Conservation (phyloP, 352 stramenopile species). For the Phytophthora syringae region DNA sequence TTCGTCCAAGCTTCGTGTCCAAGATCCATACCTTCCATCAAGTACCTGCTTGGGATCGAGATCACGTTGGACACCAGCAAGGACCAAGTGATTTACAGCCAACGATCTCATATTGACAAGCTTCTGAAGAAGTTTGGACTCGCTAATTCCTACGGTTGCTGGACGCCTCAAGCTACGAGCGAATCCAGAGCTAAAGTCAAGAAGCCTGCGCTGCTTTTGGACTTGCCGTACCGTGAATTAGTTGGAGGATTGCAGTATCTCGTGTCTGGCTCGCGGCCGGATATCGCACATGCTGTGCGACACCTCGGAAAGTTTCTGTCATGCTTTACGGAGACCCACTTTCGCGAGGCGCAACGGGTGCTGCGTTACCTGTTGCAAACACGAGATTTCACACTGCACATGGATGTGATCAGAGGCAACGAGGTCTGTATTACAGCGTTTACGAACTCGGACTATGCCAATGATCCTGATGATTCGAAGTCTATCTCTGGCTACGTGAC, state of each 20-base stretch:
- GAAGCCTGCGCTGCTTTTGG: too few species aligned
- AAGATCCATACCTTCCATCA: too few species aligned
- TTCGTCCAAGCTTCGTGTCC: too few species aligned
- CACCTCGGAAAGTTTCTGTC: conserved; percentile 9
- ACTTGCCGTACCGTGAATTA: conserved; percentile 3
- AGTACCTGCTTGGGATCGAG: not conserved
- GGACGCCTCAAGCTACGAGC: not conserved
- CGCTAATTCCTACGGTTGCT: not conserved
- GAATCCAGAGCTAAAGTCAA: not conserved
- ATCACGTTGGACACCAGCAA: not conserved
- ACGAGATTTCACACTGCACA: conserved; percentile 7
- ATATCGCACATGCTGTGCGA: conserved; percentile 21
- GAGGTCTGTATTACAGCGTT: conserved; percentile 1
- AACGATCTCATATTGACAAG: not conserved
- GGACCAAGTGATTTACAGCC: not conserved
- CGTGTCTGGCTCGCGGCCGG: conserved; percentile 15
- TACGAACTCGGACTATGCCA: conserved; percentile 35
- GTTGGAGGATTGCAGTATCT: conserved; percentile 9
- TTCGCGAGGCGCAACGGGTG: not conserved
- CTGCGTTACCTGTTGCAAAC: conserved; percentile 9
- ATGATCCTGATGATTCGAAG: conserved; percentile 27
- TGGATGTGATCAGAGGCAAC: not conserved
- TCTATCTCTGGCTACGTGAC: conserved; percentile 34
- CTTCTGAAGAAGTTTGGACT: not conserved
- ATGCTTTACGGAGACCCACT: conserved; percentile 2